Base-by-base conservation (phyloP, 1,284 basidiomycete genomes). In the Ceratobasidium sp. region DNA sequence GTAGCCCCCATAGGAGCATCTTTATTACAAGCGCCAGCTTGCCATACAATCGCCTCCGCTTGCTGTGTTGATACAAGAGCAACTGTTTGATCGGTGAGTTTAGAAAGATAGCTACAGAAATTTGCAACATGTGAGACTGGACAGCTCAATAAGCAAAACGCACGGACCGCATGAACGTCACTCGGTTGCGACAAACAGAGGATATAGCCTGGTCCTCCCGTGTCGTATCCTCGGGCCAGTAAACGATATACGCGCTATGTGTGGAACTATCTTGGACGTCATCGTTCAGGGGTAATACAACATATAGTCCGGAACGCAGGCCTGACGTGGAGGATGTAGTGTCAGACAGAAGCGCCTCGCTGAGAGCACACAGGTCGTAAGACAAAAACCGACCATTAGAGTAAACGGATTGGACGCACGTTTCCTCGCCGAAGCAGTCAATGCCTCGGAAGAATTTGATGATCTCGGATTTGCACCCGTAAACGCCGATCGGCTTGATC, bases 401-500 rank as follows among this genome's bases (percentile, higher is more conserved):
- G 33, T 33, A 33, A 33, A 33, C 33, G 33, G 33, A 33, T 33
- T 17, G 62, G 5, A 59, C 56, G 3, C 26, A 71, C 70, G 70
- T 62, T 12, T 74, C 59, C 9, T 62, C 42, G 52, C 50, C 33
- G 17, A 74, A 38, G 20, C 40, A 64, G n/a, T 40, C n/a, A 20
- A 33, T 46, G 33, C 50, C 50, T 50, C 44, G 70, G 20, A 91
- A 80, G 77, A 90, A 87, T 13, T 84, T 81, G 9, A 87, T 84
- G 10, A 92, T 88, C 78, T 88, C 85, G 0, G 83, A 79, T 80
- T 87, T 87, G 82, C 87, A 88, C 0, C 90, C 90, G 73, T 91
- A 91, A 1, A 91, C 76, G 0, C 91, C 91, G 0, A 91, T 80
- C 6, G 89, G 89, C 77, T 87, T 87, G 68, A 90, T 81, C 12